Conservation (phyloP, 139 green algal genomes). For the Ostreobium quekettii region DNA sequence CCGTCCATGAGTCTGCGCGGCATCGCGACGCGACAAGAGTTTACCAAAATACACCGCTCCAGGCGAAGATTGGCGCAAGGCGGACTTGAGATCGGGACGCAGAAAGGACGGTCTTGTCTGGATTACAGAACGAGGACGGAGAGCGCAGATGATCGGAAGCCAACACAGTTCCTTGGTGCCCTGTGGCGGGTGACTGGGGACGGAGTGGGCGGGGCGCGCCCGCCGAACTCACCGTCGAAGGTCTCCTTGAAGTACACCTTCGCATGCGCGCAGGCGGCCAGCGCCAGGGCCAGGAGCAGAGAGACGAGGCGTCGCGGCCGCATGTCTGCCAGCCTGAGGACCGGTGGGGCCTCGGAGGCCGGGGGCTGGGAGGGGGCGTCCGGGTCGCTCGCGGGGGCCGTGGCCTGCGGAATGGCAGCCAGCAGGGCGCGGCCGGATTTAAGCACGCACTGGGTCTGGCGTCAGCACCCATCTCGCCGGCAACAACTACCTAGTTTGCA, state of each 20-base stretch:
- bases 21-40: neutral
- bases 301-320: no score
- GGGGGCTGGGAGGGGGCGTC: no score
- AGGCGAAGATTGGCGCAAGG: neutral
- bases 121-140: neutral
- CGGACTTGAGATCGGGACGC: neutral
- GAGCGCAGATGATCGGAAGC: neutral
- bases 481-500: no score
- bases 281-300: conserved; percentile 17
- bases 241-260: conserved; percentile 66
- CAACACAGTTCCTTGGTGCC: neutral
- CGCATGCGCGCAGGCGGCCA: conserved; percentile 23
- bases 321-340: no score
- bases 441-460: no score
- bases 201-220: neutral
- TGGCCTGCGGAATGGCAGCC: no score
- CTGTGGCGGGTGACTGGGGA: neutral
- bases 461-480: no score
- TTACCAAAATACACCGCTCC: no score
- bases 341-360: no score
- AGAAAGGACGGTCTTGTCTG: neutral
- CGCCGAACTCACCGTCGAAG: conserved; percentile 47
- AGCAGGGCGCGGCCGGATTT: no score
- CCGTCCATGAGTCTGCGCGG: conserved; percentile 55
- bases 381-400: no score